Evolutionary conservation across 2,329 filamentous ascomycete genomes (phyloP).

Genomic region (Coniosporium tulheliwenetii): DNA sequence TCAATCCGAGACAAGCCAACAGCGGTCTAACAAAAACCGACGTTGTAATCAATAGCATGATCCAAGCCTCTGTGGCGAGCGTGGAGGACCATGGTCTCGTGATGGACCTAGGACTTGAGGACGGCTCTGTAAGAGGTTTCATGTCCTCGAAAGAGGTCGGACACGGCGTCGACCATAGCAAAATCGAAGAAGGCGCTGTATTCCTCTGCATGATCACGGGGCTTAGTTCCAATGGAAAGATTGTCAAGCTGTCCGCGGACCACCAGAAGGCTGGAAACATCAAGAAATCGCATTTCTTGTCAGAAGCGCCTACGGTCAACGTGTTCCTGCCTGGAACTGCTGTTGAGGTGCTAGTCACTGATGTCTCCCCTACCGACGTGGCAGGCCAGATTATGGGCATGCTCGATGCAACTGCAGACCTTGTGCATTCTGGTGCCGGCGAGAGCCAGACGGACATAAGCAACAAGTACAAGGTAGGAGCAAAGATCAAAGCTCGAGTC

Average conservation of each 20-base stretch:
- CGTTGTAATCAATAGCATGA: constrained; percentile 56
- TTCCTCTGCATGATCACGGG: constrained; percentile 70
- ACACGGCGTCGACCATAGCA: constrained; percentile 43
- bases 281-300: constrained; percentile 49
- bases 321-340: constrained; percentile 84
- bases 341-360: constrained; percentile 69
- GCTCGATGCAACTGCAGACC: constrained; percentile 77
- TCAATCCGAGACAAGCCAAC: constrained; percentile 69
- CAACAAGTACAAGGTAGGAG: constrained; percentile 66
- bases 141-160: constrained; percentile 73
- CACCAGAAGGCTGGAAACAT: constrained; percentile 52
- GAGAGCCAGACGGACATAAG: constrained; percentile 54
- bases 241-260: constrained; percentile 72
- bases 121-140: constrained; percentile 59
- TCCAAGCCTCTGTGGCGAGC: constrained; percentile 79
- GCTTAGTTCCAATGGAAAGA: constrained; percentile 61
- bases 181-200: constrained; percentile 68
- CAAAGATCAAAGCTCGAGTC: constrained; percentile 71
- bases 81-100: constrained; percentile 93
- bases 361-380: constrained; percentile 59
- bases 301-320: constrained; percentile 72
- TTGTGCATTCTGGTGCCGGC: constrained; percentile 72
- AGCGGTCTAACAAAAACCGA: constrained; percentile 56
- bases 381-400: constrained; percentile 84
- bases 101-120: constrained; percentile 74